Evolutionary conservation across 2,329 filamentous ascomycete species (phyloP).

Genomic region (Neopestalotiopsis clavispora): DNA sequence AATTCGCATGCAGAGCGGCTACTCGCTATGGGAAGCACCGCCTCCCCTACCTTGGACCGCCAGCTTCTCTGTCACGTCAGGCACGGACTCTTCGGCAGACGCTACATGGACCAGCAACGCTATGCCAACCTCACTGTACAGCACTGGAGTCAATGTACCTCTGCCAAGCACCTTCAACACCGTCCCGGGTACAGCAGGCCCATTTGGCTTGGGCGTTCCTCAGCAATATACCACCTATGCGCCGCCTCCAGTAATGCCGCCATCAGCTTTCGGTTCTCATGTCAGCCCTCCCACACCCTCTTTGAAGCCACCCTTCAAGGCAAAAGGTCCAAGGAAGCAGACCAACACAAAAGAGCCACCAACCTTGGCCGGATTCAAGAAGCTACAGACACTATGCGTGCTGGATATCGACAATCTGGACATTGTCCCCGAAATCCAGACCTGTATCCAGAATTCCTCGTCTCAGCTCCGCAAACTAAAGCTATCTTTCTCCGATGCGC

Average conservation of each 20-base stretch:
- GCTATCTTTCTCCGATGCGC: conserved; percentile 60
- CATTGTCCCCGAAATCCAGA: conserved; percentile 58
- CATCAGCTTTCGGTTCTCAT: conserved; percentile 28
- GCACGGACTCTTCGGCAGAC: background rate
- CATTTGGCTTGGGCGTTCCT: background rate
- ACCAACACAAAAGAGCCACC: conserved; percentile 45
- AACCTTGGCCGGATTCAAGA: conserved; percentile 62
- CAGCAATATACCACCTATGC: conserved; percentile 22
- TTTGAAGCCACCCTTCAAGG: conserved; percentile 42
- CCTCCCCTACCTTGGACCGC: conserved; percentile 47
- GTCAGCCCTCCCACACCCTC: conserved; percentile 38
- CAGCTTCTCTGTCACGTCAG: background rate
- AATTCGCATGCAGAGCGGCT: conserved; percentile 62
- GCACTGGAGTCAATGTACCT: background rate
- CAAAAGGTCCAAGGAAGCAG: conserved; percentile 38
- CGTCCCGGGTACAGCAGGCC: background rate
- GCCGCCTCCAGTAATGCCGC: conserved; percentile 31
- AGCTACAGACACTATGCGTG: conserved; percentile 56
- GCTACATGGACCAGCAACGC: background rate
- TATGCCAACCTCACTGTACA: background rate
- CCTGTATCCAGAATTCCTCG: conserved; percentile 59
- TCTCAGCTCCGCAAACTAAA: conserved; percentile 59
- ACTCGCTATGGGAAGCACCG: conserved; percentile 57
- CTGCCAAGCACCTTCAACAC: background rate
- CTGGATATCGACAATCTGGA: conserved; percentile 66